These are phyloP conservation scores for Botrytis pseudocinerea DNA, from an alignment of 2,329 filamentous ascomycete species.

Conservation along the genomic window DNA sequence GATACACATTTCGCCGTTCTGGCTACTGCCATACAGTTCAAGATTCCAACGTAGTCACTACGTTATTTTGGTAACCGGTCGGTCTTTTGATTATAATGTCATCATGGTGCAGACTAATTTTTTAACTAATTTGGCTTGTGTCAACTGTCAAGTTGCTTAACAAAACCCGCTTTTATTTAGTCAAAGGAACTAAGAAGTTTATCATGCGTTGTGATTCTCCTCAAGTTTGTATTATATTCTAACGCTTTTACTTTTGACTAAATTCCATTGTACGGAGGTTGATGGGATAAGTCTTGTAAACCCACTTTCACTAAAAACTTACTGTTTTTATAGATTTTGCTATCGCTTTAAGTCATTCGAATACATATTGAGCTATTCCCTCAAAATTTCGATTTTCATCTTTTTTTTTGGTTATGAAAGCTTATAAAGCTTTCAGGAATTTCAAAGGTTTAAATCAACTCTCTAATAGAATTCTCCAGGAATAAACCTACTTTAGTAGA, in stretches of 20 bases:
- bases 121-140: neutral
- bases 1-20: neutral
- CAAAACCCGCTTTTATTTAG: neutral
- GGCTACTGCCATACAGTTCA: neutral
- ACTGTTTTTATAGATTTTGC: too few relatives aligned
- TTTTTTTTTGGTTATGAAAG: too few relatives aligned
- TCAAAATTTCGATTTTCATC: too few relatives aligned
- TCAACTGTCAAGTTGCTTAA: neutral
- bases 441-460: too few relatives aligned
- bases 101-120: neutral
- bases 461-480: too few relatives aligned
- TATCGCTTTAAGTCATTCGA: too few relatives aligned
- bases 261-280: neutral
- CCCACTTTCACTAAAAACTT: too few relatives aligned
- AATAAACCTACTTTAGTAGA: too few relatives aligned
- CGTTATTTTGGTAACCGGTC: neutral
- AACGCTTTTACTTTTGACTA: neutral
- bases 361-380: too few relatives aligned
- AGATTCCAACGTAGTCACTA: neutral
- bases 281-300: too few relatives aligned
- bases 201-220: neutral
- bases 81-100: neutral
- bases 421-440: too few relatives aligned
- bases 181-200: neutral
- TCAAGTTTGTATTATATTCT: neutral